phyloP scores from a whole-genome alignment of 2,329 filamentous ascomycete genomes.

The Pseudogymnoascus sp. region DNA sequence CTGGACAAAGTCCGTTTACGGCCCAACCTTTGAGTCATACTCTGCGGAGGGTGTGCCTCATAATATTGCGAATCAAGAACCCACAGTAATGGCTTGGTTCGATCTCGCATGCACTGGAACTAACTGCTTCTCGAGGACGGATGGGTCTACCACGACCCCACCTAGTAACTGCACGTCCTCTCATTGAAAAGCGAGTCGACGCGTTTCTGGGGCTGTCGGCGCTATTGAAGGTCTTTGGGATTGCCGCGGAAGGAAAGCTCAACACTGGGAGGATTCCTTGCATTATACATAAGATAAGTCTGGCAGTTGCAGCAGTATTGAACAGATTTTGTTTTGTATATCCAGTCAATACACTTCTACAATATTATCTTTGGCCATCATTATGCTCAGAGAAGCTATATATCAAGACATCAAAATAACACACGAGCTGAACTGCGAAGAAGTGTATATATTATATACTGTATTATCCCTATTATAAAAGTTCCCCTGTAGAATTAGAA shows the following conservation, averaged over 20 bases:
- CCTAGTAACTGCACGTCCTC: background rate
- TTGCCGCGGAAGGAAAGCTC: background rate
- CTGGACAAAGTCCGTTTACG: conserved; percentile 22
- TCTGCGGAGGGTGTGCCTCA: conserved; percentile 18
- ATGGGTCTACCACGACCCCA: background rate
- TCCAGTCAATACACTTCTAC: background rate
- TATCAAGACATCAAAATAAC: background rate
- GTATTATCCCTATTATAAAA: conserved; percentile 7
- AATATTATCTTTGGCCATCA: too few relatives aligned
- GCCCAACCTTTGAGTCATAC: conserved; percentile 18
- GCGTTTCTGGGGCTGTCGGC: background rate
- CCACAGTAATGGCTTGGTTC: conserved; percentile 20
- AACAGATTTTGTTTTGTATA: background rate
- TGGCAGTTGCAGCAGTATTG: background rate
- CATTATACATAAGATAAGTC: background rate
- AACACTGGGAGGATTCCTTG: background rate
- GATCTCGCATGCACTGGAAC: conserved; percentile 10
- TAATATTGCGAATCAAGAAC: conserved; percentile 20
- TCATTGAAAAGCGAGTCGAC: background rate
- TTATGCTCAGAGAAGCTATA: background rate
- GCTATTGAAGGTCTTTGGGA: background rate
- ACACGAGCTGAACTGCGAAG: background rate
- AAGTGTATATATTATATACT: background rate
- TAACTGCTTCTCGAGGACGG: background rate
- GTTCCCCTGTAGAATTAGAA: conserved; percentile 5